phyloP scores from a whole-genome alignment of 345 rosid species.

The Citrus australasica region DNA sequence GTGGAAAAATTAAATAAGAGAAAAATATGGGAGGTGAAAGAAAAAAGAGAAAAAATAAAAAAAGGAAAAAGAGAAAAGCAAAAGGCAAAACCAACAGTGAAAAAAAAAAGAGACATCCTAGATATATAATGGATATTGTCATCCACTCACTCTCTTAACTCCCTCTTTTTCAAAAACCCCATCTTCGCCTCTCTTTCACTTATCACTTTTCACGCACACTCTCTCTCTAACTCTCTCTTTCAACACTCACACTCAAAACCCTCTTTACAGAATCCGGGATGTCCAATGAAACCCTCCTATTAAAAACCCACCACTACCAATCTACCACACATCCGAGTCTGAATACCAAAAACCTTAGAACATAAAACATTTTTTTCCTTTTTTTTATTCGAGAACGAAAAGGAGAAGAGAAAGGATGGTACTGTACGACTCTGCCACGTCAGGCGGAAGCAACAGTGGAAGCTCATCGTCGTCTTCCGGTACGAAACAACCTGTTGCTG shows the following conservation, averaged over 20 bases:
- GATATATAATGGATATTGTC: too few species aligned
- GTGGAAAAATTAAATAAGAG: too few species aligned
- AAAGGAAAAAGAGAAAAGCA: too few species aligned
- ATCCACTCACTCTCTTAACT: background rate
- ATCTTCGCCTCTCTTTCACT: slow-evolving; percentile 19
- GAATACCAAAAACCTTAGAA: background rate
- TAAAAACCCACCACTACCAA: background rate
- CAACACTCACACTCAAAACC: background rate
- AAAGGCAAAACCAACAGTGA: too few species aligned
- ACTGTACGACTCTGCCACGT: slow-evolving; percentile 23
- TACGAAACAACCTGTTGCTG: slow-evolving; percentile 28
- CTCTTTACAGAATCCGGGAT: background rate
- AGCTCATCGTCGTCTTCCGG: slow-evolving; percentile 33
- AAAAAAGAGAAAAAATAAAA: too few species aligned
- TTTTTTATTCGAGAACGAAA: background rate
- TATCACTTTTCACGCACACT: slow-evolving; percentile 7
- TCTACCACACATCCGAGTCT: background rate
- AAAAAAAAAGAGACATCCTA: too few species aligned
- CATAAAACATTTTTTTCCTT: too few species aligned
- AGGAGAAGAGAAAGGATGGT: slow-evolving; percentile 25
- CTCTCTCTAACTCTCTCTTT: background rate
- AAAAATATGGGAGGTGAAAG: too few species aligned
- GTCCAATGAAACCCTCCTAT: background rate
- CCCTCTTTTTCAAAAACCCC: background rate
- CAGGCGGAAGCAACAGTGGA: slow-evolving; percentile 26